A percentile compares a stretch with the other conserved stretches of the same genome.
Conservation (phyloP, 345 rosid species). For the Melastoma malabathricum region DNA sequence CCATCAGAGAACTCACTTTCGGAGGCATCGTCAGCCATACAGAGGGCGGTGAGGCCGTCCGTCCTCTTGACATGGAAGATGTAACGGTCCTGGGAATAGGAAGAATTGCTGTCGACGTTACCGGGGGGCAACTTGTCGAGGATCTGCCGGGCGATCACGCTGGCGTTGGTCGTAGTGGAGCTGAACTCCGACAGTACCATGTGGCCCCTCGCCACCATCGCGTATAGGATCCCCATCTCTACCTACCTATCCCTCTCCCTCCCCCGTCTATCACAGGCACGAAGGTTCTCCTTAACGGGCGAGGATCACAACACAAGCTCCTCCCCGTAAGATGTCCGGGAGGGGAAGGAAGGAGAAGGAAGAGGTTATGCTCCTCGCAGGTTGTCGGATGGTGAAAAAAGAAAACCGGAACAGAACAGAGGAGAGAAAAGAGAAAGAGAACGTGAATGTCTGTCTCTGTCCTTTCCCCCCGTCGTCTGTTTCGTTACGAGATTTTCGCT, state of each 20-base stretch:
- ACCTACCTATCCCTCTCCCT: neutral
- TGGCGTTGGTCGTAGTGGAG: conserved; percentile 21
- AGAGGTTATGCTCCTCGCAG: no score
- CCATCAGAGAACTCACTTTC: conserved; percentile 12
- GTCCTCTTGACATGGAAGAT: conserved; percentile 38
- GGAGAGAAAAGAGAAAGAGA: no score
- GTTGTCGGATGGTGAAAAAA: no score
- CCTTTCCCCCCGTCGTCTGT: no score
- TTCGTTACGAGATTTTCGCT: no score
- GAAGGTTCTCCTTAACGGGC: neutral
- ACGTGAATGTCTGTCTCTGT: no score
- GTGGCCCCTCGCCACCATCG: conserved; percentile 37
- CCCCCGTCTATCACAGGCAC: neutral
- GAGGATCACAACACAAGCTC: neutral
- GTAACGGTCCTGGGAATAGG: conserved; percentile 32
- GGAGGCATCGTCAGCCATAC: conserved; percentile 31
- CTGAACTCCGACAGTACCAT: conserved; percentile 40
- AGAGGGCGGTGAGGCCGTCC: conserved; percentile 35
- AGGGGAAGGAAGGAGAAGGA: no score
- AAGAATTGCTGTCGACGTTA: conserved; percentile 14
- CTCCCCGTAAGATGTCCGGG: neutral
- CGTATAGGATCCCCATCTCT: conserved; percentile 31
- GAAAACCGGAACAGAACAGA: no score
- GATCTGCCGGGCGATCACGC: conserved; percentile 24
- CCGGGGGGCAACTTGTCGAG: conserved; percentile 21